Base-by-base conservation (phyloP, 371 early-diverging fungal genomes). In the Batrachochytrium dendrobatidis region DNA sequence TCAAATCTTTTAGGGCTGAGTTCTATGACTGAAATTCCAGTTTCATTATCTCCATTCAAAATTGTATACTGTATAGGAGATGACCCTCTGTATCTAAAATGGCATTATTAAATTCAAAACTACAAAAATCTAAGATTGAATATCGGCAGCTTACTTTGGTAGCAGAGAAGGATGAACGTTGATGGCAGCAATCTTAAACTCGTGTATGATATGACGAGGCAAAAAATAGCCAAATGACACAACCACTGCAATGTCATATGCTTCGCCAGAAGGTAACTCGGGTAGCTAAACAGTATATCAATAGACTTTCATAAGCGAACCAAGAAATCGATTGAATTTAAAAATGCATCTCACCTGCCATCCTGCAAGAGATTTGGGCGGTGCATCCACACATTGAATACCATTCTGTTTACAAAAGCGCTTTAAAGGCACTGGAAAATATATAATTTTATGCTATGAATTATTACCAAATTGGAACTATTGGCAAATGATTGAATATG, bases 161-260 rank as follows among this genome's bases (percentile, higher is more conserved):
- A 95, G 69, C 24, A 94, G 66, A 5, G 91, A 92, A 12, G 94
- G 94, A 65, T 94, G 94, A 0, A 92, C 83, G 66, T 93, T 93
- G 53, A 94, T 56, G 17, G 86, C 86, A n/a, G 86, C 91, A 34
- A 71, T 59, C 17, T 72, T 73, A 63, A 95, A 90, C 0, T 69
- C 54, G 0, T 71, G 55, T 28, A 95, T 83, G 18, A 94, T 68
- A 8, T 74, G 62, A 2, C 73, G 63, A 0, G 98, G 92, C 25
- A 97, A 65, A 63, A 95, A 94, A 67, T 88, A 87, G 0, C 94
- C 92, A 75, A 92, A 95, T 1, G 94, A 94, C 0, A 93, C 92
- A 26, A 92, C 95, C 0, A 94, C 75, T 3, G 87, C 97, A n/a
- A 96, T 66, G 68, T 94, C 90, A 67, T 75, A 89, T 0, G 32